phyloP scores from a whole-genome alignment of 2,329 filamentous ascomycete genomes.

The Rosellinia necatrix region DNA sequence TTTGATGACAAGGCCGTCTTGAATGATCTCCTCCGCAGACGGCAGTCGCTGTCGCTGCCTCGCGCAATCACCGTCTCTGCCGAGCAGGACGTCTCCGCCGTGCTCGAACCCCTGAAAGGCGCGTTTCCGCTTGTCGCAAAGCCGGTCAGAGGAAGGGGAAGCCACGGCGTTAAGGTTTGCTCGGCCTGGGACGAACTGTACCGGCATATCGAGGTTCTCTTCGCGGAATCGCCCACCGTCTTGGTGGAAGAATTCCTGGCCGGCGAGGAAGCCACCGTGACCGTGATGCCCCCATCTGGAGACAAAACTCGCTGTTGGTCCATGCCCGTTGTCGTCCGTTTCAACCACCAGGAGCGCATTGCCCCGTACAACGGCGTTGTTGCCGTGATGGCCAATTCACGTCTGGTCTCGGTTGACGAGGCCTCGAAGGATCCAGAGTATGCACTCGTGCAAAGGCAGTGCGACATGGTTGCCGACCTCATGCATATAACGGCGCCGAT shows the following conservation, averaged over 20 bases:
- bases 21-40: slow-evolving; percentile 47
- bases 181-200: slow-evolving; percentile 37
- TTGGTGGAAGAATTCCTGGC: slow-evolving; percentile 54
- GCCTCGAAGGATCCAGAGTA: background rate
- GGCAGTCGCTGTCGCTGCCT: slow-evolving; percentile 47
- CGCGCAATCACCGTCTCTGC: slow-evolving; percentile 38
- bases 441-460: background rate
- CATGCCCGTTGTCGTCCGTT: slow-evolving; percentile 50
- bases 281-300: slow-evolving; percentile 53
- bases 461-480: background rate
- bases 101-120: background rate
- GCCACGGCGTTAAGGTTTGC: slow-evolving; percentile 55
- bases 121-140: slow-evolving; percentile 51
- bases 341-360: slow-evolving; percentile 55
- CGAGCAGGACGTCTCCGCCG: background rate
- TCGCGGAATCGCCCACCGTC: slow-evolving; percentile 44
- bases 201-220: slow-evolving; percentile 42
- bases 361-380: slow-evolving; percentile 55
- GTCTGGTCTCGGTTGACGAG: slow-evolving; percentile 36
- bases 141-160: slow-evolving; percentile 53
- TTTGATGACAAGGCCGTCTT: slow-evolving; percentile 57
- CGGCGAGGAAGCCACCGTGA: slow-evolving; percentile 56
- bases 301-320: slow-evolving; percentile 45
- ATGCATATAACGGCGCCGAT: background rate
- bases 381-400: slow-evolving; percentile 53